These are phyloP conservation scores for Nannizzia gypsea DNA, from an alignment of 2,329 filamentous ascomycete genomes.

Conservation along the genomic window DNA sequence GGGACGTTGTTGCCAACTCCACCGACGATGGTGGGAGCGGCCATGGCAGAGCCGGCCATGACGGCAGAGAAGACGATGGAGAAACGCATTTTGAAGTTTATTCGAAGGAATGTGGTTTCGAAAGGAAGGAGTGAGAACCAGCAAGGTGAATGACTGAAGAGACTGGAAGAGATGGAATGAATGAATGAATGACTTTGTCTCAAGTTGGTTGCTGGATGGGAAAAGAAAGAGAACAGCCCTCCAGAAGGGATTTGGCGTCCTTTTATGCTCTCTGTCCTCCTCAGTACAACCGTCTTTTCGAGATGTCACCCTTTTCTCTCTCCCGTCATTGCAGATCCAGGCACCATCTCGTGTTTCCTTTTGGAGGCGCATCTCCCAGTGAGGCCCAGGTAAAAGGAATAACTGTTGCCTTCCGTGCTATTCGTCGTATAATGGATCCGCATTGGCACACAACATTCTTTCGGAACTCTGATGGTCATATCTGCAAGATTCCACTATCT, in stretches of 20 bases:
- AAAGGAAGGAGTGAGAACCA: background rate
- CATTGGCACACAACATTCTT: background rate
- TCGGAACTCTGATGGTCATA: background rate
- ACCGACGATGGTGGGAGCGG: background rate
- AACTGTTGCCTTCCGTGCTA: background rate
- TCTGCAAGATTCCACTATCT: background rate
- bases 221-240: background rate
- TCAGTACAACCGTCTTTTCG: background rate
- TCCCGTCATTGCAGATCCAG: background rate
- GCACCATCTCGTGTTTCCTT: background rate
- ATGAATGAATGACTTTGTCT: slow-evolving; percentile 1
- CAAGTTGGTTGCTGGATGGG: slow-evolving; percentile 1
- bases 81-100: background rate
- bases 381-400: background rate
- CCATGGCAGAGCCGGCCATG: background rate
- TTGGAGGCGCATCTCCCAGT: background rate
- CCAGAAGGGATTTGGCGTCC: background rate
- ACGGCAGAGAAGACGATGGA: background rate
- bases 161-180: background rate
- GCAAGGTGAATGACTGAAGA: background rate
- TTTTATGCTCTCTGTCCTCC: background rate
- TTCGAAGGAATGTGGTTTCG: background rate
- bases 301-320: background rate
- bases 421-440: background rate
- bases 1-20: background rate